These are phyloP conservation scores for Pisolithus orientalis DNA, from an alignment of 768 basidiomycete species.

Conservation along the genomic window DNA sequence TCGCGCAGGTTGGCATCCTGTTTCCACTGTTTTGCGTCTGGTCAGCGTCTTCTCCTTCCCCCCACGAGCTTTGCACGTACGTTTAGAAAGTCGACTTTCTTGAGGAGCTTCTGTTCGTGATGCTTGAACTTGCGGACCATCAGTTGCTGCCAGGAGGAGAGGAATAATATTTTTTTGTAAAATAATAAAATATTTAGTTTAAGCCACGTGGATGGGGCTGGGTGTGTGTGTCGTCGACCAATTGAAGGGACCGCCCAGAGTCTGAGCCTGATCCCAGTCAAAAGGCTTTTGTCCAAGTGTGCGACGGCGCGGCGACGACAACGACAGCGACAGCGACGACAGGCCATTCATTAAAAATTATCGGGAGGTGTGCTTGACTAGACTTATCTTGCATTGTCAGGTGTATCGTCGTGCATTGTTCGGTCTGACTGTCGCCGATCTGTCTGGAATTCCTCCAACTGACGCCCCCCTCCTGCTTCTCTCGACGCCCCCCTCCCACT, in stretches of 20 bases:
- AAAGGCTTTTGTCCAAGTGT: too few relatives aligned
- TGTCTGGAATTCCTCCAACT: neutral
- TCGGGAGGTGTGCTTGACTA: neutral
- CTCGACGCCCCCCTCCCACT: neutral
- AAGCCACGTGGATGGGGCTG: slow-evolving; percentile 19
- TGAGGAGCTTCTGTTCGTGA: slow-evolving; percentile 92
- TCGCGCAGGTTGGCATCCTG: slow-evolving; percentile 89
- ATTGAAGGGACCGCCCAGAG: too few relatives aligned
- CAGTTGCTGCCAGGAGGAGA: neutral
- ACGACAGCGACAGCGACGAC: too few relatives aligned
- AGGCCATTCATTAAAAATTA: neutral
- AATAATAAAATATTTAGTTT: neutral
- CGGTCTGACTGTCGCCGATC: slow-evolving; percentile 4
- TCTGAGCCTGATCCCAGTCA: too few relatives aligned
- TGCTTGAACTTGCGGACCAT: slow-evolving; percentile 94
- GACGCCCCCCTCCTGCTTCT: neutral
- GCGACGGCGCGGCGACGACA: too few relatives aligned
- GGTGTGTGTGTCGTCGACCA: too few relatives aligned
- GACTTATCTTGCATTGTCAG: slow-evolving; percentile 3
- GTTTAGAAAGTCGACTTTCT: slow-evolving; percentile 95
- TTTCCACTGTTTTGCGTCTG: slow-evolving; percentile 67
- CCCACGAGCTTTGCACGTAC: slow-evolving; percentile 36
- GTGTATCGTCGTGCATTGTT: slow-evolving; percentile 1
- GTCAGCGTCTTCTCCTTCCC: slow-evolving; percentile 1
- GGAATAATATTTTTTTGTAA: neutral